These are phyloP conservation scores for Vitis hybrid DNA, from an alignment of 177 flowering plant genomes.

Conservation along the genomic window DNA sequence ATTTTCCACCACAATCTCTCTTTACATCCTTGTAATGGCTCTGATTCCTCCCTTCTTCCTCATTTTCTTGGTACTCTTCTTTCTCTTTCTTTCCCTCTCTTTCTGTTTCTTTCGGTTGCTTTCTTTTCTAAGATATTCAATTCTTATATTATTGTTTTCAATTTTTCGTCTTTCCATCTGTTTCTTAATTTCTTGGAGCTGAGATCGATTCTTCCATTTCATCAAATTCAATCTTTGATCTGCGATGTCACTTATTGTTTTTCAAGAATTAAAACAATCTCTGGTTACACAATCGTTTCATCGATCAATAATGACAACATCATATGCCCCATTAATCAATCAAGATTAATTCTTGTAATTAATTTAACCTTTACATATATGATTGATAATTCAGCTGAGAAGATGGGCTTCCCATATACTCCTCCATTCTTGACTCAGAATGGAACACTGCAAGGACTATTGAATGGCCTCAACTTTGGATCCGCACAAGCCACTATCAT, in stretches of 20 bases:
- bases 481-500: slow-evolving; percentile 65
- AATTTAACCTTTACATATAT: not conserved
- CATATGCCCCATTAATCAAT: too few relatives aligned
- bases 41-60: slow-evolving; percentile 50
- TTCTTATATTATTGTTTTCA: not conserved
- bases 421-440: slow-evolving; percentile 57
- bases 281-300: too few relatives aligned
- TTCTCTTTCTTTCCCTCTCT: slow-evolving; percentile 1
- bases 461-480: slow-evolving; percentile 63
- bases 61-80: slow-evolving; percentile 52
- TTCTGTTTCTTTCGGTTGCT: not conserved
- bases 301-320: too few relatives aligned
- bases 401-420: slow-evolving; percentile 42
- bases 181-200: too few relatives aligned
- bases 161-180: not conserved
- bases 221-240: not conserved
- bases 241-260: not conserved
- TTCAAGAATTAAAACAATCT: too few relatives aligned
- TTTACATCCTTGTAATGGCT: slow-evolving; percentile 44
- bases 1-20: slow-evolving; percentile 39
- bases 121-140: not conserved
- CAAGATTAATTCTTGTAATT: not conserved
- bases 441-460: slow-evolving; percentile 46
- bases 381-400: slow-evolving; percentile 50
- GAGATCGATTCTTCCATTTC: too few relatives aligned